Base-by-base conservation (phyloP, 345 rosid genomes). In the Camelina laxa region DNA sequence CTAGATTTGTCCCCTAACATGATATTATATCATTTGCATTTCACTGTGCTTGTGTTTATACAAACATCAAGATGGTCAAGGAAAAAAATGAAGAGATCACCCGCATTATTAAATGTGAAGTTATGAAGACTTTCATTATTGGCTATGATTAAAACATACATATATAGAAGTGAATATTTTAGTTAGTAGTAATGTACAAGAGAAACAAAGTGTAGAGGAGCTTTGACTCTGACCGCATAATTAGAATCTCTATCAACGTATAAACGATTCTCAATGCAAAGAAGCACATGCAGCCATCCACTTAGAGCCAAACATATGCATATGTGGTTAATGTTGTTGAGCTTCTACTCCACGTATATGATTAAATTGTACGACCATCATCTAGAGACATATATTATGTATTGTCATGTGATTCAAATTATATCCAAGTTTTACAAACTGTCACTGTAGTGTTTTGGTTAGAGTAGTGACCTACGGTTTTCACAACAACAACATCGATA, bases 161-260 rank as follows among this genome's bases (percentile, higher is more conserved):
- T 33, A 33, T 33, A 33, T 24, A 51, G 14, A 62, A 55, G 36
- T 31, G 51, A 39, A 38, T 67, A 67, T 67, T 59, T 66, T 60
- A 75, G 61, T 75, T 67, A 39, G 45, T 67, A 39, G 45, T 67
- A 15, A 55, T 42, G 41, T 69, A 60, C 1, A 61, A 53, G 27
- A 50, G 36, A 65, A 73, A 65, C 38, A 24, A 57, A 45, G 74
- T 53, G 69, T 60, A 67, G 68, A 59, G 5, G 39, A 60, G 65
- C 42, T 63, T 76, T 76, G 75, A 76, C 80, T 70, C 70, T 76
- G 71, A 76, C 75, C 60, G 56, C n/a, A 47, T 69, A 0, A 48
- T 17, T 38, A 69, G 66, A 76, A 76, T 76, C 66, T 56, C 47
- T 1, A 70, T 63, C 19, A 76, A 76, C 49, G 57, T 63, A 70